Base-by-base conservation (phyloP, 495 filamentous ascomycete genomes). In the Evernia prunastri region DNA sequence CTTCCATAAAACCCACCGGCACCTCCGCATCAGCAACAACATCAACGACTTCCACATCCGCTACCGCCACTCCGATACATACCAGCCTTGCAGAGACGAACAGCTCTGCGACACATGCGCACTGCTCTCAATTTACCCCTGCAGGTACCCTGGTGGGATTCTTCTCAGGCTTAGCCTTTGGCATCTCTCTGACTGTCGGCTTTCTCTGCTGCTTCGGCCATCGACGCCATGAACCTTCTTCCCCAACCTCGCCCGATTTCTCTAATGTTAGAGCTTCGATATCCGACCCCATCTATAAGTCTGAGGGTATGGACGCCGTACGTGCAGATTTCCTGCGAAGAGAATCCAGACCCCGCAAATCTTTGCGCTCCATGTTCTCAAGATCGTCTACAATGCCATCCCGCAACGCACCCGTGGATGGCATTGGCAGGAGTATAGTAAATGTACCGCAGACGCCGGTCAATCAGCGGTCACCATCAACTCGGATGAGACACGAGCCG, bases 81-180 rank as follows among this genome's bases (percentile, higher is more conserved):
- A 58, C 65, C n/a, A 31, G 33, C n/a, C 43, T 51, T 51, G 47
- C 49, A 65, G 45, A 63, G 40, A 6, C 67, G 67, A 64, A 68
- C 69, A 27, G 57, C 69, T 29, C 71, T 59, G 45, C 61, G 63
- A 18, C 63, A 62, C 12, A 51, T 45, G 43, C 64, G 25, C 64
- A 66, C 23, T 64, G 63, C 45, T 70, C 76, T 33, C 70, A 73
- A 27, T 87, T 83, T 70, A 80, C 84, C 45, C 77, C 71, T 58
- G 72, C 70, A 51, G 85, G 85, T 17, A 71, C 88, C 47, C 69
- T 81, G 25, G 84, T 80, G 25, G 86, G 86, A 25, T 85, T 89
- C 75, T 85, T 89, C 68, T 82, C 86, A 7, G 86, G 87, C 12
- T 71, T 84, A 13, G 47, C 84, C 25, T 70, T 82, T 53, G 87